These are phyloP conservation scores for Moniliophthora roreri DNA, from an alignment of 1,284 basidiomycete species.

Conservation along the genomic window DNA sequence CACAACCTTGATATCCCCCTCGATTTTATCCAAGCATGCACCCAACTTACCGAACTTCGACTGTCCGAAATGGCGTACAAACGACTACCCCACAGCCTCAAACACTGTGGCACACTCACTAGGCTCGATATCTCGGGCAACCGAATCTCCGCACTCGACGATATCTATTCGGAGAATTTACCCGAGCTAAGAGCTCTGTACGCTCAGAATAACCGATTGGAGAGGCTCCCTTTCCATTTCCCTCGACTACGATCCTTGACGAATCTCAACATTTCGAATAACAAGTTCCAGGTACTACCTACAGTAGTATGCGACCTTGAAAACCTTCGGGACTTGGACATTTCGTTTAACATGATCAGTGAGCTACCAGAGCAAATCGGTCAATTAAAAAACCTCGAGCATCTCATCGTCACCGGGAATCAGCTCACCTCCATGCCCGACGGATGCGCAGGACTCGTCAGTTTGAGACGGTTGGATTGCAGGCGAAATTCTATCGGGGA, in stretches of 20 bases:
- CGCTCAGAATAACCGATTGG: slow-evolving; percentile 92
- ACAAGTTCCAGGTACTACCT: slow-evolving; percentile 88
- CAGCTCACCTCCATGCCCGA: slow-evolving; percentile 77
- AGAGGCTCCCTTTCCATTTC: slow-evolving; percentile 86
- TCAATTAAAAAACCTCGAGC: slow-evolving; percentile 66
- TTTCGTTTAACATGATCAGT: slow-evolving; percentile 93
- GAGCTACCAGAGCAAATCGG: slow-evolving; percentile 84
- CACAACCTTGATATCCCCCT: slow-evolving; percentile 96
- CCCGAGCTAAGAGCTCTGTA: slow-evolving; percentile 73
- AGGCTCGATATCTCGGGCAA: slow-evolving; percentile 94
- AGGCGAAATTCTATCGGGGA: slow-evolving; percentile 82
- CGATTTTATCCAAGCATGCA: slow-evolving; percentile 94
- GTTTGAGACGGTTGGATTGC: slow-evolving; percentile 77
- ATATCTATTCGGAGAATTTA: slow-evolving; percentile 82
- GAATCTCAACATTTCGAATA: slow-evolving; percentile 95
- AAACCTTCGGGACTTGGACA: slow-evolving; percentile 82
- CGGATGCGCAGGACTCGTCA: slow-evolving; percentile 61
- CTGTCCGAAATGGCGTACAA: slow-evolving; percentile 96
- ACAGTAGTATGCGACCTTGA: slow-evolving; percentile 73
- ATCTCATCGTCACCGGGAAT: slow-evolving; percentile 89
- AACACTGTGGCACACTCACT: slow-evolving; percentile 73
- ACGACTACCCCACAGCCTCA: slow-evolving; percentile 85
- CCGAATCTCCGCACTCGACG: slow-evolving; percentile 87
- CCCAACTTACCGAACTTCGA: slow-evolving; percentile 80
- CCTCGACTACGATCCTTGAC: slow-evolving; percentile 71